phyloP scores from a whole-genome alignment of 1,139 yeast genomes.

The Wickerhamomyces sp. region DNA sequence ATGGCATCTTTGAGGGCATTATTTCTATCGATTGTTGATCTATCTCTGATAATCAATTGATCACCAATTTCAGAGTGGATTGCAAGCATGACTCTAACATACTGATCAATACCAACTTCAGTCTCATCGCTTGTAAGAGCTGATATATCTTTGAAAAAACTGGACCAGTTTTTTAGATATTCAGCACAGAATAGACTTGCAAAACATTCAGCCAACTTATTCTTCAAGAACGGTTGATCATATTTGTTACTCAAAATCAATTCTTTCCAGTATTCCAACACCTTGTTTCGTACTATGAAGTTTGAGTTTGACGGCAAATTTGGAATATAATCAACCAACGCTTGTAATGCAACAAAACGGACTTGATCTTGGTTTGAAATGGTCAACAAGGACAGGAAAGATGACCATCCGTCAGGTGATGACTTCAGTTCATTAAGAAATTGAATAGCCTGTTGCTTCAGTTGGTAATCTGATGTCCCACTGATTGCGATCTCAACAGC shows the following conservation, averaged over 20 bases:
- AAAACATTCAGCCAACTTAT: constrained; percentile 73
- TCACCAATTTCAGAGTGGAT: constrained; percentile 94
- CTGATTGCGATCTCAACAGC: constrained; percentile 89
- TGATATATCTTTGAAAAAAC: constrained; percentile 64
- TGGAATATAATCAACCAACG: constrained; percentile 61
- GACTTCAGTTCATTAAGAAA: constrained; percentile 72
- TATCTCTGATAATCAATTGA: constrained; percentile 69
- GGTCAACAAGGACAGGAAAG: constrained; percentile 61
- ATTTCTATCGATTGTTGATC: constrained; percentile 58
- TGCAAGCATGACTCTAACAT: constrained; percentile 63
- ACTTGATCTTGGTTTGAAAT: constrained; percentile 45
- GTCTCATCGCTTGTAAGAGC: constrained; percentile 32
- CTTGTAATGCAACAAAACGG: constrained; percentile 73
- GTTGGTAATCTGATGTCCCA: constrained; percentile 61
- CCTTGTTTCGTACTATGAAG: constrained; percentile 34
- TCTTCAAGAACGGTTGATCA: constrained; percentile 64
- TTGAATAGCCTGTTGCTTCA: constrained; percentile 80
- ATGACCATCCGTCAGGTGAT: constrained; percentile 75
- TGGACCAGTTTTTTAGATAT: constrained; percentile 57
- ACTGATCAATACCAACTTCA: constrained; percentile 65
- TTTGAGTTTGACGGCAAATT: constrained; percentile 38
- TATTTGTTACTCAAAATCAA: constrained; percentile 29
- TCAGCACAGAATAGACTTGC: constrained; percentile 65
- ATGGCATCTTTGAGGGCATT: constrained; percentile 75
- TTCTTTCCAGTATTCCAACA: constrained; percentile 36